A percentile compares a stretch with the other conserved stretches of the same genome.
Evolutionary conservation across 1,139 yeast genomes (phyloP).

Genomic region (Candida sanyaensis): DNA sequence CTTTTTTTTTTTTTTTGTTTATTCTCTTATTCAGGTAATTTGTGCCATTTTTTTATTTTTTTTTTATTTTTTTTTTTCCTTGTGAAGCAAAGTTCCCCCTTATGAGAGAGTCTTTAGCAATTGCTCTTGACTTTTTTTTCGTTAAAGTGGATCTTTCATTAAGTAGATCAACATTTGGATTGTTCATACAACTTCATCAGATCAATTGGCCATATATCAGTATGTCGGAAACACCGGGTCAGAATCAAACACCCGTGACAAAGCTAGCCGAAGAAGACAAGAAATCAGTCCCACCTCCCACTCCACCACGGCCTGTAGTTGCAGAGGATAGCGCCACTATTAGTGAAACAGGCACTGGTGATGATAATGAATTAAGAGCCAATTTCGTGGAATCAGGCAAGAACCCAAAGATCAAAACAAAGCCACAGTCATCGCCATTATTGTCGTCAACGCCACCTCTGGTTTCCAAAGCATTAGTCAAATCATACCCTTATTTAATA

Average conservation of each 20-base stretch:
- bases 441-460: constrained; percentile 87
- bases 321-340: constrained; percentile 2
- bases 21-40: too few relatives aligned
- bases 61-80: neutral
- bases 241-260: neutral
- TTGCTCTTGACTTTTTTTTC: constrained; percentile 1
- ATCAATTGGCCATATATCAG: neutral
- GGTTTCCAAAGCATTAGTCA: constrained; percentile 78
- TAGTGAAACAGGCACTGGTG: constrained; percentile 6
- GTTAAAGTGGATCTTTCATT: constrained; percentile 1
- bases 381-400: constrained; percentile 12
- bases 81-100: neutral
- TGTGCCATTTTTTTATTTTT: too few relatives aligned
- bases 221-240: constrained; percentile 6
- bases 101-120: neutral
- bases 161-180: neutral
- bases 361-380: constrained; percentile 13
- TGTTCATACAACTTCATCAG: constrained; percentile 1
- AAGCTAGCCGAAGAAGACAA: neutral
- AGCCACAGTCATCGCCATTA: constrained; percentile 62
- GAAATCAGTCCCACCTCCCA: neutral
- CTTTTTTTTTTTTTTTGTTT: too few relatives aligned
- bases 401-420: constrained; percentile 12
- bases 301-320: neutral
- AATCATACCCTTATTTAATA: constrained; percentile 80